These are phyloP conservation scores for Hypericum perforatum DNA, from an alignment of 345 rosid genomes.

Conservation along the genomic window DNA sequence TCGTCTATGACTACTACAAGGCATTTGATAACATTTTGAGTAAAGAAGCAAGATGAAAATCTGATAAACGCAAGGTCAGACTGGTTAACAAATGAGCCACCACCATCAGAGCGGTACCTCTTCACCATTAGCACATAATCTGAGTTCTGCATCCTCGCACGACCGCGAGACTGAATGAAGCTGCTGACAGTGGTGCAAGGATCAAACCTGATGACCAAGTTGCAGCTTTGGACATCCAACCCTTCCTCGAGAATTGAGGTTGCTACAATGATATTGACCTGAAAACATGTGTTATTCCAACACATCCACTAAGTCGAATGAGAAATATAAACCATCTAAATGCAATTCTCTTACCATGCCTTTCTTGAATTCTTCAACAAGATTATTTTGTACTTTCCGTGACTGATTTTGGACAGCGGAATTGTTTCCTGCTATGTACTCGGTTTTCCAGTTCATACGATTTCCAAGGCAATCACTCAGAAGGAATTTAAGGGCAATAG, in stretches of 20 bases:
- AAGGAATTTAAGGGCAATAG: constrained; percentile 46
- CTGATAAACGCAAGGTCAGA: too few relatives aligned
- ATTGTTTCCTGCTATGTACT: constrained; percentile 66
- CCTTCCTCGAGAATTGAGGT: constrained; percentile 99
- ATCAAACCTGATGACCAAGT: constrained; percentile 77
- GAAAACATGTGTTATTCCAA: constrained; percentile 12
- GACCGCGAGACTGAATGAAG: constrained; percentile 96
- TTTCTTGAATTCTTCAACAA: constrained; percentile 67
- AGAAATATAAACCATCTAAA: background rate
- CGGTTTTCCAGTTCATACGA: constrained; percentile 43
- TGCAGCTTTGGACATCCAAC: constrained; percentile 85
- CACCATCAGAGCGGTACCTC: constrained; percentile 25
- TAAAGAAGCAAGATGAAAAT: too few relatives aligned
- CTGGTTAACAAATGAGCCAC: background rate
- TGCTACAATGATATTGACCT: constrained; percentile 83
- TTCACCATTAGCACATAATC: constrained; percentile 71
- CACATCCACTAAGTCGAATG: background rate
- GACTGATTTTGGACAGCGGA: constrained; percentile 47
- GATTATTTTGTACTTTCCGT: constrained; percentile 53
- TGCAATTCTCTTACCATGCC: constrained; percentile 44
- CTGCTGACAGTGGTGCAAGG: constrained; percentile 72
- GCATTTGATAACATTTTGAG: too few relatives aligned
- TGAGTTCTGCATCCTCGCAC: constrained; percentile 81
- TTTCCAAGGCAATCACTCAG: constrained; percentile 51
- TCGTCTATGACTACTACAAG: too few relatives aligned